Conservation (phyloP, 805 yeast species). For the Candida schatavii region DNA sequence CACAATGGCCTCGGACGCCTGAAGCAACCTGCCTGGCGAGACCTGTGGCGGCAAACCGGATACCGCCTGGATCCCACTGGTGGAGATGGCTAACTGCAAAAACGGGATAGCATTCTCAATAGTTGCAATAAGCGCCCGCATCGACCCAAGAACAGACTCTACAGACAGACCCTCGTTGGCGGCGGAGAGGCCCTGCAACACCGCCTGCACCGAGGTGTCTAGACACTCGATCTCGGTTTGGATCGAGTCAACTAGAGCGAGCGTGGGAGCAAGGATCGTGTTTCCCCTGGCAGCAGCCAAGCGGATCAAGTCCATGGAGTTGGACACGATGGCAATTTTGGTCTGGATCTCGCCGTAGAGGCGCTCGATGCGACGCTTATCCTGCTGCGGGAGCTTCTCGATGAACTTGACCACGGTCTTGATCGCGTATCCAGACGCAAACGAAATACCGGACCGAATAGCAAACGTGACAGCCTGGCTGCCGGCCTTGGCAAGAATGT, state of each 20-base stretch:
- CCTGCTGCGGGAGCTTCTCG: slow-evolving; percentile 53
- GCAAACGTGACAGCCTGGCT: slow-evolving; percentile 80
- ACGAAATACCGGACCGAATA: slow-evolving; percentile 67
- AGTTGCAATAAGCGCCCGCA: slow-evolving; percentile 45
- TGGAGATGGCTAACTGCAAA: slow-evolving; percentile 59
- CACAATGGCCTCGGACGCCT: slow-evolving; percentile 50
- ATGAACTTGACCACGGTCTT: slow-evolving; percentile 58
- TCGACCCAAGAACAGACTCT: slow-evolving; percentile 46
- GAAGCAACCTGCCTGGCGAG: slow-evolving; percentile 66
- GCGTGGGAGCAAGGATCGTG: slow-evolving; percentile 52
- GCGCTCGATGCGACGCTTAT: slow-evolving; percentile 42
- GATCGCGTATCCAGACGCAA: slow-evolving; percentile 73
- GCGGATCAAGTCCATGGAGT: slow-evolving; percentile 66
- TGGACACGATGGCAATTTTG: slow-evolving; percentile 58
- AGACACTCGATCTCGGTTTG: slow-evolving; percentile 58
- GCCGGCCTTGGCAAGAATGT: slow-evolving; percentile 55
- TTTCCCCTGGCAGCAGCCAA: slow-evolving; percentile 62
- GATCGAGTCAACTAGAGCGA: slow-evolving; percentile 52
- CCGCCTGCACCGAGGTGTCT: slow-evolving; percentile 44
- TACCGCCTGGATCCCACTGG: slow-evolving; percentile 63
- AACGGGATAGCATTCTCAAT: slow-evolving; percentile 71
- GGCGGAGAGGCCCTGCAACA: slow-evolving; percentile 30
- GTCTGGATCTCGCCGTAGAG: slow-evolving; percentile 48
- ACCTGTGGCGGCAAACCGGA: slow-evolving; percentile 48
- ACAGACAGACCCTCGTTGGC: slow-evolving; percentile 37